Conservation (phyloP, 257 asterid species). For the Solanum clarkiae region DNA sequence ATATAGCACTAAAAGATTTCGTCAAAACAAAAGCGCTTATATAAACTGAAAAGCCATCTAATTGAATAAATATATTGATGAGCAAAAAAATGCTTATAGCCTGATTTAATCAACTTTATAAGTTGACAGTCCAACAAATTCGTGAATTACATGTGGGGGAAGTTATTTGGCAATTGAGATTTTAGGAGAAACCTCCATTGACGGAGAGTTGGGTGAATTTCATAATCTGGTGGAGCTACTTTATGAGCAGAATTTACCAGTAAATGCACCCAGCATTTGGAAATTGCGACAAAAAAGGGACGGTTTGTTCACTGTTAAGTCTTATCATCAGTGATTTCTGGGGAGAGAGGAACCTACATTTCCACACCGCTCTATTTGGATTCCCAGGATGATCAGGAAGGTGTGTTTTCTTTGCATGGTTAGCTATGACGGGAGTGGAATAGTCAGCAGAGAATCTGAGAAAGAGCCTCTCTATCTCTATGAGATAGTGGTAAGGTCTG, state of each 20-base stretch:
- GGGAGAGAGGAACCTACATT: background rate
- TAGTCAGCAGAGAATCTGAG: background rate
- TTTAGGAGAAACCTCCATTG: background rate
- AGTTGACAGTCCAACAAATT: background rate
- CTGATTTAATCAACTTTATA: background rate
- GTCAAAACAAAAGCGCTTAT: background rate
- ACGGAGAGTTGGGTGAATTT: background rate
- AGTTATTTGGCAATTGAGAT: background rate
- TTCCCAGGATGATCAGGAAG: background rate
- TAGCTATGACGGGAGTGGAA: background rate
- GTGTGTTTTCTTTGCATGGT: background rate
- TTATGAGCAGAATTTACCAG: background rate
- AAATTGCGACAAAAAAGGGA: background rate
- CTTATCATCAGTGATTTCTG: background rate
- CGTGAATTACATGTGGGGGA: background rate
- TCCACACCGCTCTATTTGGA: background rate
- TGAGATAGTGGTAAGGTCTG: too few species aligned
- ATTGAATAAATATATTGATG: background rate
- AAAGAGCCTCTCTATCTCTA: too few species aligned
- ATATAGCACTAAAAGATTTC: background rate
- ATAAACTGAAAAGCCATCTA: background rate
- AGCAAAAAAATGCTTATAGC: background rate
- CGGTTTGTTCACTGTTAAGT: background rate
- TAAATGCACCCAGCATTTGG: background rate
- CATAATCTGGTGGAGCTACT: background rate